Conservation (phyloP, 2,329 filamentous ascomycete species). For the Pseudogymnoascus sp. region DNA sequence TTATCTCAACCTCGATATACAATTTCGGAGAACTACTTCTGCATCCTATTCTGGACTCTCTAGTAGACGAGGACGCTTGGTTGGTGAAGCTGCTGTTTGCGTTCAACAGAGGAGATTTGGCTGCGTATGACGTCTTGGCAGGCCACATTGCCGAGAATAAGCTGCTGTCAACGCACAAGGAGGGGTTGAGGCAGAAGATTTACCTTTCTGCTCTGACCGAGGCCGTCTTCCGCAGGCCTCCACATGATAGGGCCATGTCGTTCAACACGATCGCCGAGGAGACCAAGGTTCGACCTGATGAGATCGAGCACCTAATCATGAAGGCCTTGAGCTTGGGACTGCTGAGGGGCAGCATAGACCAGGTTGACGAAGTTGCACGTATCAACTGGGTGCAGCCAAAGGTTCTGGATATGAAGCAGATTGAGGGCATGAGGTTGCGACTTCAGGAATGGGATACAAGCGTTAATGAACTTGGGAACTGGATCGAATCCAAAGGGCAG, state of each 20-base stretch:
- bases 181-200: constrained; percentile 93
- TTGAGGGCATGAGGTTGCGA: constrained; percentile 81
- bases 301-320: constrained; percentile 98
- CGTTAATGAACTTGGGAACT: constrained; percentile 92
- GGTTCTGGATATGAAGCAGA: constrained; percentile 91
- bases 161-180: constrained; percentile 70
- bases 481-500: constrained; percentile 89
- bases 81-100: constrained; percentile 92
- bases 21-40: constrained; percentile 99
- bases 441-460: constrained; percentile 93
- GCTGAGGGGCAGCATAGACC: constrained; percentile 86
- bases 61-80: constrained; percentile 75
- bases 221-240: constrained; percentile 89
- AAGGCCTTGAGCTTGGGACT: constrained; percentile 94
- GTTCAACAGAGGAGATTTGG: constrained; percentile 91
- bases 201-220: constrained; percentile 94
- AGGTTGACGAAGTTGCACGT: constrained; percentile 86
- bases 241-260: constrained; percentile 90
- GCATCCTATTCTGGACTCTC: constrained; percentile 86
- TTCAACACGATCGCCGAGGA: constrained; percentile 83
- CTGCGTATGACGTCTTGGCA: constrained; percentile 75
- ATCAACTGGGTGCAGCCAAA: constrained; percentile 99
- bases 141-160: constrained; percentile 74
- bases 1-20: constrained; percentile 94
- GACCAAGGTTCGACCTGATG: constrained; percentile 82